These are phyloP conservation scores for Gossypium arboreum DNA, from an alignment of 345 rosid genomes.

Conservation along the genomic window DNA sequence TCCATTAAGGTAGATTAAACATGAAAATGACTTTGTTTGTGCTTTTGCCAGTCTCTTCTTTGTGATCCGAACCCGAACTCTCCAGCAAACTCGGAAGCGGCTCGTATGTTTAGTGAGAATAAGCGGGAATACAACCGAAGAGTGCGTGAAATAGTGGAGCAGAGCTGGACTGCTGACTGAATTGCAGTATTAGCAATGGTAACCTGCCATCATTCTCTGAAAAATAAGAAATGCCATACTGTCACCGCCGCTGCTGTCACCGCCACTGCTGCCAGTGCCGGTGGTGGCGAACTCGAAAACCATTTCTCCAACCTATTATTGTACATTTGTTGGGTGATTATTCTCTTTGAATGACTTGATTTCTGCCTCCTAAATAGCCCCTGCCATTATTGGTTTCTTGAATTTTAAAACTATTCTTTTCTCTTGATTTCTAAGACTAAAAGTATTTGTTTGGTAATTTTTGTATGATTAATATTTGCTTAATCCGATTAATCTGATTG, in stretches of 20 bases:
- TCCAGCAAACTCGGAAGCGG: conserved; percentile 88
- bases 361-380: conserved; percentile 21
- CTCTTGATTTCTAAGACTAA: not conserved
- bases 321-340: conserved; percentile 10
- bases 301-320: not conserved
- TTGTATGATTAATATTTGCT: not conserved
- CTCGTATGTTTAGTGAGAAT: conserved; percentile 72
- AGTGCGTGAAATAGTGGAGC: conserved; percentile 71
- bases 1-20: not conserved
- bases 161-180: conserved; percentile 77
- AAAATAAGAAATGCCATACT: not conserved
- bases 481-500: not conserved
- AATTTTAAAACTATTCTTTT: not conserved
- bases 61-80: conserved; percentile 86
- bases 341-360: conserved; percentile 20
- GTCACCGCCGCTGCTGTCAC: not conserved
- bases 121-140: conserved; percentile 73
- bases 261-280: not conserved
- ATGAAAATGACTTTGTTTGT: not conserved
- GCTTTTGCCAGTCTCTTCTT: conserved; percentile 51
- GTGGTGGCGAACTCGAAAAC: not conserved
- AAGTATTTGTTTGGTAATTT: not conserved
- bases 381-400: conserved; percentile 1
- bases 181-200: not conserved
- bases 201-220: conserved; percentile 17